Percentiles rank a stretch among this genome's conserved stretches.
These are phyloP conservation scores for Rhizophagus clarus DNA, from an alignment of 192 early-diverging fungal genomes.

Conservation along the genomic window DNA sequence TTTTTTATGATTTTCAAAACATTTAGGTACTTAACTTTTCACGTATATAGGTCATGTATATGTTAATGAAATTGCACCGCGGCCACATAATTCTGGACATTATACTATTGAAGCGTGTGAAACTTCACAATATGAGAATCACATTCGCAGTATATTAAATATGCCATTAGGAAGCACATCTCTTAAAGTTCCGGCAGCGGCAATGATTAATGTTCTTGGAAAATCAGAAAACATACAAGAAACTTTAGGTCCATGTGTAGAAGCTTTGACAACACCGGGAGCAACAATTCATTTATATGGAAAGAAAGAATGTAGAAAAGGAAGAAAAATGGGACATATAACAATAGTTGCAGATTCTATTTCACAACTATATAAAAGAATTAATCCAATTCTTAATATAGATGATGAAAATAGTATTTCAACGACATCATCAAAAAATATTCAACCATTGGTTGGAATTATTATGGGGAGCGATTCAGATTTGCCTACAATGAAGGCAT, in stretches of 20 bases:
- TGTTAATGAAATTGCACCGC: conserved; percentile 98
- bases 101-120: conserved; percentile 97
- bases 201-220: conserved; percentile 97
- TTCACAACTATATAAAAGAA: conserved; percentile 68
- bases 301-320: conserved; percentile 84
- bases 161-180: conserved; percentile 84
- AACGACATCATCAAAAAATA: conserved; percentile 34
- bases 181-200: conserved; percentile 88
- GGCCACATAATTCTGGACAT: conserved; percentile 99
- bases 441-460: conserved; percentile 85
- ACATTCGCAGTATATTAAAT: conserved; percentile 88
- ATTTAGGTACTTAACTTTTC: not conserved
- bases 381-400: conserved; percentile 59
- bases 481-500: conserved; percentile 90
- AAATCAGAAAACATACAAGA: conserved; percentile 58
- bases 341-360: conserved; percentile 89
- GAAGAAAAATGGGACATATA: conserved; percentile 98
- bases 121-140: conserved; percentile 97
- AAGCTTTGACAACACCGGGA: conserved; percentile 77
- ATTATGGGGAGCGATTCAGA: conserved; percentile 99
- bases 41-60: conserved; percentile 63
- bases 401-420: conserved; percentile 62
- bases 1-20: not conserved
- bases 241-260: conserved; percentile 66
- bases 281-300: conserved; percentile 95